These are phyloP conservation scores for Leishmania tarentolae DNA, from an alignment of 208 protist genomes.

Conservation along the genomic window DNA sequence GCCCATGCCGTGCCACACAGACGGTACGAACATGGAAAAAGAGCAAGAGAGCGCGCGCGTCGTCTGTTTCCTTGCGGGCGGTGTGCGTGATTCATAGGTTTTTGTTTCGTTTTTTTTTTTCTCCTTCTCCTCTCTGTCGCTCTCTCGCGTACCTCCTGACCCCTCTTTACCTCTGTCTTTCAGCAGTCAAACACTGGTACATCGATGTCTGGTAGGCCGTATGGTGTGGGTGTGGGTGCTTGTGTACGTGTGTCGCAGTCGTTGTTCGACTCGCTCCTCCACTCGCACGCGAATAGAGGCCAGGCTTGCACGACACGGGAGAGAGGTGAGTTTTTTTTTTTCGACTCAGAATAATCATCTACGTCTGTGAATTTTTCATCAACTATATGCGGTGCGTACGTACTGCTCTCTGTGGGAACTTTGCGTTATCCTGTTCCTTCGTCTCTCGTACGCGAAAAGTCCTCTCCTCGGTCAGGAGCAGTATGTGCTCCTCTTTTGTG, in stretches of 20 bases:
- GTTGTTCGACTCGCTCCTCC: background rate
- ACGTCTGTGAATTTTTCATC: background rate
- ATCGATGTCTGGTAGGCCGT: background rate
- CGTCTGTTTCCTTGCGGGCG: background rate
- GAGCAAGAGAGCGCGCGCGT: background rate
- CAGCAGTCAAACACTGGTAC: background rate
- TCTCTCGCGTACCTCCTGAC: background rate
- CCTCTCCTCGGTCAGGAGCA: background rate
- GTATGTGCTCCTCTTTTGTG: too few species aligned
- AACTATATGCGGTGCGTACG: background rate
- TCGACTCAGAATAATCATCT: background rate
- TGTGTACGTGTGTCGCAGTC: background rate
- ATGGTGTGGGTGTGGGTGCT: background rate
- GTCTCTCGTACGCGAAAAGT: background rate
- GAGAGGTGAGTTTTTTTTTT: background rate
- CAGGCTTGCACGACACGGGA: background rate
- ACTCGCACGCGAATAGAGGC: background rate
- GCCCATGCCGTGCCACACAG: background rate
- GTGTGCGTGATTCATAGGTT: background rate
- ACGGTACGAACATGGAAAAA: background rate
- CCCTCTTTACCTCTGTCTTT: background rate
- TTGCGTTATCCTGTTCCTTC: background rate
- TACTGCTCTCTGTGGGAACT: background rate
- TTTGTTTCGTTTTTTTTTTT: background rate
- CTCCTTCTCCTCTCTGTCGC: background rate